A percentile compares a stretch with the other conserved stretches of the same genome.
These are phyloP conservation scores for Hypoxylon sp. DNA, from an alignment of 2,329 filamentous ascomycete species.

Conservation along the genomic window DNA sequence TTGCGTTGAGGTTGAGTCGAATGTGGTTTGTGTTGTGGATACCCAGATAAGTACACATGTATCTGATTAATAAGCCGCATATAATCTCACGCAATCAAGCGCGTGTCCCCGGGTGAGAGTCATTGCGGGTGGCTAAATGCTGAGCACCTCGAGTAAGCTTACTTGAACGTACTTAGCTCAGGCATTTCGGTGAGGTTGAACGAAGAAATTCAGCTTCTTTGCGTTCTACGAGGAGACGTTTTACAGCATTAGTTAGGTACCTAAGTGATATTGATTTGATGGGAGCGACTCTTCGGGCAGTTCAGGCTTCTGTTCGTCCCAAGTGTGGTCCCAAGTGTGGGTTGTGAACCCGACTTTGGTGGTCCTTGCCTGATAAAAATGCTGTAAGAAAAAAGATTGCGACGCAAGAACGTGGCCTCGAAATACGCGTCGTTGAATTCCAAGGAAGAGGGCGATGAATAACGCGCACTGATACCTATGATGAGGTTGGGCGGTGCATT, in stretches of 20 bases:
- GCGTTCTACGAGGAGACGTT: background rate
- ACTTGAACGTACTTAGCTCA: conserved; percentile 3
- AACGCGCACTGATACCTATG: background rate
- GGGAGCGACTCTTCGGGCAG: conserved; percentile 1
- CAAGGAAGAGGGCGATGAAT: background rate
- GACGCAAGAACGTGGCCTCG: conserved; percentile 6
- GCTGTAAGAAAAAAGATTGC: conserved; percentile 2
- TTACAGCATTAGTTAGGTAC: background rate
- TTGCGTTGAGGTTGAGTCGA: background rate
- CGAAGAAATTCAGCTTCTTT: conserved; percentile 4
- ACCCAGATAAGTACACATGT: background rate
- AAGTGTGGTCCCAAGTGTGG: conserved; percentile 7
- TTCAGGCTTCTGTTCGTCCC: background rate
- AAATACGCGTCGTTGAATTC: background rate
- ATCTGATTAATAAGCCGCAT: conserved; percentile 1
- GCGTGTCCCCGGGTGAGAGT: background rate
- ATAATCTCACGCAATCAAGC: conserved; percentile 19
- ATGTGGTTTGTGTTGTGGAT: background rate
- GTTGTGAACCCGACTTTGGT: conserved; percentile 4
- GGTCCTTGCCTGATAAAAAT: background rate
- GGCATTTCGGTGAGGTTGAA: conserved; percentile 1
- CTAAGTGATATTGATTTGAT: conserved; percentile 1
- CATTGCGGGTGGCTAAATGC: conserved; percentile 9
- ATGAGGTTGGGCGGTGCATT: background rate
- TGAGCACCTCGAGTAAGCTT: conserved; percentile 13